phyloP scores from a whole-genome alignment of 176 grass and related monocot genomes.

The Eremochloa ophiuroides region DNA sequence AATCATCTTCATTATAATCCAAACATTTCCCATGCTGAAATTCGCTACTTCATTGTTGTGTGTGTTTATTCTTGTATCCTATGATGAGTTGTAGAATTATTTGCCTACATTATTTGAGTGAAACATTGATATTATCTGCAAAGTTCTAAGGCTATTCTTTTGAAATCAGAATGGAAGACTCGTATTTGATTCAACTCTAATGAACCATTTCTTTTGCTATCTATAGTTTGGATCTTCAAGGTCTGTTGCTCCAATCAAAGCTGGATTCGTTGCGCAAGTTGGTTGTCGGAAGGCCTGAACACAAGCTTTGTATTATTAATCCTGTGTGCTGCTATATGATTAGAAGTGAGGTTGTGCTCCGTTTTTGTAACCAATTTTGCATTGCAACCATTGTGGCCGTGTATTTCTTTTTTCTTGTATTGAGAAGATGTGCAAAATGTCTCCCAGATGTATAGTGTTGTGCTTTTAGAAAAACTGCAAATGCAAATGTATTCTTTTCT shows the following conservation, averaged over 20 bases:
- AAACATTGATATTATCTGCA: constrained; percentile 13
- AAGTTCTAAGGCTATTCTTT: not conserved
- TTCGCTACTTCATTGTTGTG: not conserved
- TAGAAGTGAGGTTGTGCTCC: not conserved
- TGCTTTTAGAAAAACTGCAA: too few species aligned
- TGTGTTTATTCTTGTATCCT: not conserved
- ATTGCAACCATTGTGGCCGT: not conserved
- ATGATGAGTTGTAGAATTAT: constrained; percentile 39
- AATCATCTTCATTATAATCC: too few species aligned
- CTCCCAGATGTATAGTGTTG: too few species aligned
- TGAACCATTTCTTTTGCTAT: not conserved
- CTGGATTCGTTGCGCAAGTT: constrained; percentile 66
- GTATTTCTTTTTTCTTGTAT: not conserved
- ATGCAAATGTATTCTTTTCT: too few species aligned
- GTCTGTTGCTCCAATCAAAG: constrained; percentile 68
- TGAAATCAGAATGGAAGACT: not conserved
- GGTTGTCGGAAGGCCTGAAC: constrained; percentile 53
- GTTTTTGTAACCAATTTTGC: constrained; percentile 22
- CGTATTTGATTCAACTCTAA: not conserved
- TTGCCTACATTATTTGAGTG: constrained; percentile 52
- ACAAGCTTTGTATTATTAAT: not conserved
- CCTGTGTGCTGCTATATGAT: too few species aligned
- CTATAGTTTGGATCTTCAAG: constrained; percentile 84
- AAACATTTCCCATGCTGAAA: too few species aligned
- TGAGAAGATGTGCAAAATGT: too few species aligned